Evolutionary conservation across 164 flowering plant species (phyloP), one percentile per base, ranked within the genome.

Genomic region (Platanus orientalis): DNA sequence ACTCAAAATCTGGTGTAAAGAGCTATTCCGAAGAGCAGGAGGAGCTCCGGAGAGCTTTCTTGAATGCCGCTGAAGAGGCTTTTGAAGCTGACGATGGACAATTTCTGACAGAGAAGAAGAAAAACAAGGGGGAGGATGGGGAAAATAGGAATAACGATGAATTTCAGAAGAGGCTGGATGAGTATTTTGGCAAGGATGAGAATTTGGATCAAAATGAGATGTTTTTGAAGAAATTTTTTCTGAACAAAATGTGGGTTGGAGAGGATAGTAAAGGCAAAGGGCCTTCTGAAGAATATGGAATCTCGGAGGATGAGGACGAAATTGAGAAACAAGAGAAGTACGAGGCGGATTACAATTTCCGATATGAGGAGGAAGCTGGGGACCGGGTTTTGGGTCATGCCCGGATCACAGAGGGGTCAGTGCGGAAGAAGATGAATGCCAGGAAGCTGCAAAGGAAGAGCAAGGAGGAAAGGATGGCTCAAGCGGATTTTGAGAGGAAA

Each of bases 351-450:
- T 78, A 20, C 30, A 84, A 83, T 68, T 91, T 78, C 57, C 70
- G 95, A 67, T 73, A 62, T 53, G 90, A 94, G 73, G 98, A 93
- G 79, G 78, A 74, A 69, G 82, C 75, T 0, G 91, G 86, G 6
- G 98, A 93, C 63, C 57, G 85, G 54, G 79, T 93, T 34, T 30
- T 81, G 80, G 92, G 94, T 25, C 88, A 86, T 65, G 57, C 94
- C 0, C 69, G 98, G 49, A 54, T 62, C 9, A 74, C 83, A 5
- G 92, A 85, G 56, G 98, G 89, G 1, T 80, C 97, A 0, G 96
- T 90, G 57, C 81, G 98, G 83, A 90, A 89, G 85, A 86, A 79
- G 73, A 58, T 42, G 1, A 90, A 75, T 72, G 73, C 90, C 0
- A 76, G 96, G 74, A 83, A 84, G 64, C 61, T 45, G 62, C 93